Evolutionary conservation across 148 eudicot genomes (phyloP), one percentile per base, ranked within the genome.

Genomic region (Camellia sinensis): DNA sequence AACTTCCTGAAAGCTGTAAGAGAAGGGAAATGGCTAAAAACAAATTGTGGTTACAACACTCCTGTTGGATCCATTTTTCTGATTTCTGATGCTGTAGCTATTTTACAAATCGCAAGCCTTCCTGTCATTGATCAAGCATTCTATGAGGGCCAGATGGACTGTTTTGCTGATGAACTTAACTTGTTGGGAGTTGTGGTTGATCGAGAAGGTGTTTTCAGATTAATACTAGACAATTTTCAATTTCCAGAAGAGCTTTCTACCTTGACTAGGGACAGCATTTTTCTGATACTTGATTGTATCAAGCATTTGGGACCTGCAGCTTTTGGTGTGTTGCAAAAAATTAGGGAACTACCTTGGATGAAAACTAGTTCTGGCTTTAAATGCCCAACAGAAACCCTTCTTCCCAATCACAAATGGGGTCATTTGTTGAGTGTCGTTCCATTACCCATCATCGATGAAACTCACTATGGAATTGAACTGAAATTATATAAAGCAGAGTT

Each of bases 381-480:
- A 18, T 75, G n/a, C 67, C 78, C 78, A 13, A 50, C 78, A 40
- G 67, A 75, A 18, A 59, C 78, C 66, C 8, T 75, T 59, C 78
- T 75, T 14, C 48, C 45, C 56, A 60, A 75, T 60, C 78, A 9
- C 13, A 60, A 59, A 5, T 75, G 78, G 78, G 63, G 52, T 19
- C 18, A 18, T 29, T 15, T 57, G 3, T 15, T 37, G 56, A 75
- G 52, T 40, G 18, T 83, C 44, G 82, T 86, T 65, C 85, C 83
- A 76, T 80, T 86, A 73, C 88, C 88, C 29, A 17, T 80, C 13
- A 83, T 85, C 46, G 85, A 85, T 62, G 81, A 80, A 53, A 63
- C 76, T 60, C 80, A 67, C 41, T 82, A 83, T 56, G 83, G 88
- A 37, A 54, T 8, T 4, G 22, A 14, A 59, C 17, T 75, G 22